These are phyloP conservation scores for Candida glaebosa DNA, from an alignment of 805 yeast species.

Conservation along the genomic window DNA sequence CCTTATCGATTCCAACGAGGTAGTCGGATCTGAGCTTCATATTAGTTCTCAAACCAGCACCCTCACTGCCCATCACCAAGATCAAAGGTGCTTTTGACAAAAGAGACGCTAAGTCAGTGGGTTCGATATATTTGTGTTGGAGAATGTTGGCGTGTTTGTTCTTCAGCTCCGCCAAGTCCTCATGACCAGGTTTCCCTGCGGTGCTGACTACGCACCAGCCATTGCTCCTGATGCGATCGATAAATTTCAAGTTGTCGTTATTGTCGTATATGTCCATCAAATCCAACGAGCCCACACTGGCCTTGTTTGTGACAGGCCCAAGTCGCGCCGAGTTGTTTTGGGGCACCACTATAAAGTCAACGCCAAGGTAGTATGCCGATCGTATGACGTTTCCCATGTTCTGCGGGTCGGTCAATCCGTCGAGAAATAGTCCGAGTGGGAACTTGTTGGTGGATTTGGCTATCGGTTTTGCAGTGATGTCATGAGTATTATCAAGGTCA, in stretches of 20 bases:
- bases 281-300: constrained; percentile 84
- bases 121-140: constrained; percentile 32
- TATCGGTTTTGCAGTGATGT: constrained; percentile 3
- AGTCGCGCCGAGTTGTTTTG: constrained; percentile 68
- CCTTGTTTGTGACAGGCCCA: constrained; percentile 74
- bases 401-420: constrained; percentile 82
- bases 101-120: constrained; percentile 42
- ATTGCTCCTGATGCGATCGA: constrained; percentile 49
- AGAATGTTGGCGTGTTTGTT: constrained; percentile 26
- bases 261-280: constrained; percentile 58
- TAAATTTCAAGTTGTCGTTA: constrained; percentile 57
- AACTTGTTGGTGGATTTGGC: constrained; percentile 15
- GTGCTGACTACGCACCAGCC: constrained; percentile 77
- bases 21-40: constrained; percentile 56
- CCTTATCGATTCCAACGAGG: constrained; percentile 39
- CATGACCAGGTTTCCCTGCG: constrained; percentile 34
- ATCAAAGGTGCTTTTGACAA: constrained; percentile 55
- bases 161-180: constrained; percentile 16
- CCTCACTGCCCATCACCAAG: constrained; percentile 82
- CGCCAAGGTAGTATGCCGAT: constrained; percentile 79
- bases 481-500: neutral
- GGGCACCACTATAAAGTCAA: constrained; percentile 70
- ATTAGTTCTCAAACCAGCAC: constrained; percentile 72
- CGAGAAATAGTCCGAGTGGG: constrained; percentile 74
- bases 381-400: constrained; percentile 81